Evolutionary conservation across 2,329 filamentous ascomycete species (phyloP).

Genomic region (Colletotrichum melonis): DNA sequence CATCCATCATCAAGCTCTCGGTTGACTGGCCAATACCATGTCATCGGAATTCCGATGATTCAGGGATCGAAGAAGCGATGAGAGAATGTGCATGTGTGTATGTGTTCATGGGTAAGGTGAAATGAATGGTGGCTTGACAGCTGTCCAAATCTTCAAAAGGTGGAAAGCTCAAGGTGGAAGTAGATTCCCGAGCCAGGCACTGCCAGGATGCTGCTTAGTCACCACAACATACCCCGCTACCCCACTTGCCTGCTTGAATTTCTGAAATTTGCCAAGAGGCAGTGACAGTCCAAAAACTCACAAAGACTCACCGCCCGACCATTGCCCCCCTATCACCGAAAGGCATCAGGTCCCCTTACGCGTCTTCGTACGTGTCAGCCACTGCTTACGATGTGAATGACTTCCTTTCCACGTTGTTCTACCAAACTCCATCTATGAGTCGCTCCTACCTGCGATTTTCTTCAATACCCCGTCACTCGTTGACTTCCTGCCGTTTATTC

Average conservation of each 20-base stretch:
- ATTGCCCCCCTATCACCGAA: constrained; percentile 1
- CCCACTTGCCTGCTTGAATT: constrained; percentile 23
- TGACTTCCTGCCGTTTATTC: neutral
- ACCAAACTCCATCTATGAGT: neutral
- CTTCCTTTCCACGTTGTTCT: neutral
- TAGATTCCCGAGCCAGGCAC: neutral
- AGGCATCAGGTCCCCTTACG: constrained; percentile 30
- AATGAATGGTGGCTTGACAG: neutral
- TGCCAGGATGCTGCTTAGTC: constrained; percentile 12
- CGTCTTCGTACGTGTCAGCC: constrained; percentile 28
- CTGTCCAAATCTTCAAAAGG: neutral
- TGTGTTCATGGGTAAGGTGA: constrained; percentile 29
- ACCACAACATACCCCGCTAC: constrained; percentile 15
- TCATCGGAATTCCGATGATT: constrained; percentile 13
- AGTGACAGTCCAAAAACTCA: constrained; percentile 1
- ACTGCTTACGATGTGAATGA: constrained; percentile 21
- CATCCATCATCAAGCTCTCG: neutral
- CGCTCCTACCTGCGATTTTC: neutral
- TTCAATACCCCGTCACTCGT: constrained; percentile 7
- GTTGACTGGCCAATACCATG: constrained; percentile 1
- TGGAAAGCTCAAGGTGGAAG: neutral
- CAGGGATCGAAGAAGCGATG: constrained; percentile 1
- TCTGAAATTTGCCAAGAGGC: neutral
- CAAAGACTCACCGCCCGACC: neutral
- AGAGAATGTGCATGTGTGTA: neutral